These are phyloP conservation scores for Blastocladiella britannica DNA, from an alignment of 192 early-diverging fungal genomes.

Conservation along the genomic window DNA sequence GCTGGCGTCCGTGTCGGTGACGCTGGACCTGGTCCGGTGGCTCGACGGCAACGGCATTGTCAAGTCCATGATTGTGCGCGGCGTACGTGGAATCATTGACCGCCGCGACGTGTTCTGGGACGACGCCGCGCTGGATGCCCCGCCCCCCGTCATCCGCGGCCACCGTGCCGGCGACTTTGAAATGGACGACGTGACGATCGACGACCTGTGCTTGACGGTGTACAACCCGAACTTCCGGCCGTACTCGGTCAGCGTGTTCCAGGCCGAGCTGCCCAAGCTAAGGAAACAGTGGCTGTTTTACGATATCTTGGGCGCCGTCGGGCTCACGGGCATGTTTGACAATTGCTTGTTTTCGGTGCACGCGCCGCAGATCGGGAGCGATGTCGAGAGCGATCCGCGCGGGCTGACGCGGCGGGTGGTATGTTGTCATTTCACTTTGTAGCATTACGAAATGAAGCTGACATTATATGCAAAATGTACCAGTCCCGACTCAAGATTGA, in stretches of 20 bases:
- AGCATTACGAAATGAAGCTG: no score
- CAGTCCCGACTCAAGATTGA: slow-evolving; percentile 42
- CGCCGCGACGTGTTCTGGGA: slow-evolving; percentile 63
- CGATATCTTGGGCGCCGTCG: slow-evolving; percentile 70
- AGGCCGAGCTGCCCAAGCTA: slow-evolving; percentile 57
- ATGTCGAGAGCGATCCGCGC: no score
- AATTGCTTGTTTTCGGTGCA: slow-evolving; percentile 86
- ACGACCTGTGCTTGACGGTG: slow-evolving; percentile 75
- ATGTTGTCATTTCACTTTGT: not conserved
- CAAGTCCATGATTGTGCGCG: slow-evolving; percentile 58
- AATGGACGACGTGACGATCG: slow-evolving; percentile 53
- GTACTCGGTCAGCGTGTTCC: slow-evolving; percentile 67
- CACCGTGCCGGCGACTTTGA: slow-evolving; percentile 66
- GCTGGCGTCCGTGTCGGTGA: slow-evolving; percentile 59
- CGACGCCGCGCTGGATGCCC: slow-evolving; percentile 31
- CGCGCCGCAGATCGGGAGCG: slow-evolving; percentile 47
- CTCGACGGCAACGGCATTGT: slow-evolving; percentile 69
- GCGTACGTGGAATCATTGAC: slow-evolving; percentile 72
- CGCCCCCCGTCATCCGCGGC: slow-evolving; percentile 30
- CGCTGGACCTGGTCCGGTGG: slow-evolving; percentile 69
- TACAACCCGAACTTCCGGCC: slow-evolving; percentile 70
- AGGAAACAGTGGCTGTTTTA: slow-evolving; percentile 83
- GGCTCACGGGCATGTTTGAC: slow-evolving; percentile 79
- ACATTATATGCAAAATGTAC: no score
- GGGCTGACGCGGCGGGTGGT: no score